phyloP scores from a whole-genome alignment of 176 grass and related monocot species.

The Musa acuminata region DNA sequence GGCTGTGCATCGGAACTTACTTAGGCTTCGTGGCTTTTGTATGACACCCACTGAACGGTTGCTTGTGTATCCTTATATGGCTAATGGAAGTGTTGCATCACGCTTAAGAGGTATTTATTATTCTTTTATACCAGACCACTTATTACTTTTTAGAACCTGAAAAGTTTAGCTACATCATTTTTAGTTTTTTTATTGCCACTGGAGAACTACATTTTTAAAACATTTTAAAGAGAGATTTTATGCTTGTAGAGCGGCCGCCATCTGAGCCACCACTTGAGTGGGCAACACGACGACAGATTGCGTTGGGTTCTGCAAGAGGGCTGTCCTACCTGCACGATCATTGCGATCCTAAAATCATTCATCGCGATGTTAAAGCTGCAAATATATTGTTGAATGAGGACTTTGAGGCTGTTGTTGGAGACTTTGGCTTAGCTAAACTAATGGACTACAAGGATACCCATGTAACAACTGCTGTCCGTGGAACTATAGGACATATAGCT shows the following conservation, averaged over 20 bases:
- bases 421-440: conserved; percentile 15
- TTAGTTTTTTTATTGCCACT: neutral
- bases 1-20: conserved; percentile 14
- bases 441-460: conserved; percentile 19
- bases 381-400: conserved; percentile 16
- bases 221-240: neutral
- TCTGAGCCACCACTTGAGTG: conserved; percentile 17
- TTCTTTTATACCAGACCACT: neutral
- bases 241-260: conserved; percentile 1
- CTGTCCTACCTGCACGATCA: conserved; percentile 18
- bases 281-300: conserved; percentile 5
- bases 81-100: conserved; percentile 18
- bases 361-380: conserved; percentile 20
- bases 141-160: neutral
- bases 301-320: conserved; percentile 11
- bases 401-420: conserved; percentile 17
- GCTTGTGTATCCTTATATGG: conserved; percentile 20
- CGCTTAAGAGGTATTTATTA: conserved; percentile 6
- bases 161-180: neutral
- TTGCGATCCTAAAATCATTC: conserved; percentile 21
- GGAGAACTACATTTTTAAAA: neutral
- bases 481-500: conserved; percentile 15
- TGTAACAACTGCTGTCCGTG: conserved; percentile 14
- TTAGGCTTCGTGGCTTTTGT: conserved; percentile 14
- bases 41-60: conserved; percentile 19